Conservation (phyloP, 2,329 filamentous ascomycete species). For the Aspergillus tamarii region DNA sequence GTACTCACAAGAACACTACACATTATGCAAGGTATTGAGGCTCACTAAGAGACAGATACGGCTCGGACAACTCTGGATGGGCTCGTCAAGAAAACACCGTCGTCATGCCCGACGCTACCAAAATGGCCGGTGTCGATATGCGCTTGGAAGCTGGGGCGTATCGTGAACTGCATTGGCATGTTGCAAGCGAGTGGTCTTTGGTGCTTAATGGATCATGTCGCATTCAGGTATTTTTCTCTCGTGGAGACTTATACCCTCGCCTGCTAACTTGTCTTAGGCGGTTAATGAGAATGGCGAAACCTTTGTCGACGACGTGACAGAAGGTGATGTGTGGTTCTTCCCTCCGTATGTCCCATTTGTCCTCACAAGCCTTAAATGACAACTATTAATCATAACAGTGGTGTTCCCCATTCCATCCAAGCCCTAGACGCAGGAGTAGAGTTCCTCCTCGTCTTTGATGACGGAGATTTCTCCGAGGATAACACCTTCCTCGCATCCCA, state of each 20-base stretch:
- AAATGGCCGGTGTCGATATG: slow-evolving; percentile 65
- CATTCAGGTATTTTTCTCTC: slow-evolving; percentile 31
- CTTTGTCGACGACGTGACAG: slow-evolving; percentile 75
- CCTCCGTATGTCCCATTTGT: slow-evolving; percentile 52
- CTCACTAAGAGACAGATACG: slow-evolving; percentile 33
- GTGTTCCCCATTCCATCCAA: slow-evolving; percentile 76
- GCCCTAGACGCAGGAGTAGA: slow-evolving; percentile 70
- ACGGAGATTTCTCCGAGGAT: slow-evolving; percentile 65
- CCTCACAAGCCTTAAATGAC: neutral
- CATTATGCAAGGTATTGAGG: neutral
- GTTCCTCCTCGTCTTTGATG: slow-evolving; percentile 66
- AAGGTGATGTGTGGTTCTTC: slow-evolving; percentile 82
- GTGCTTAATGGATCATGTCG: slow-evolving; percentile 44
- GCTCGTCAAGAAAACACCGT: slow-evolving; percentile 57
- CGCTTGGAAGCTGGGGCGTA: slow-evolving; percentile 60
- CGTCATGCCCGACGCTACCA: slow-evolving; percentile 54
- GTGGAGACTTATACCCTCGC: neutral
- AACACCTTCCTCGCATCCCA: slow-evolving; percentile 75
- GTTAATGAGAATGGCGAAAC: slow-evolving; percentile 65
- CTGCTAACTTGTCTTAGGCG: slow-evolving; percentile 24
- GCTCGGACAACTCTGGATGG: slow-evolving; percentile 55
- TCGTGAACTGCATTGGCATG: slow-evolving; percentile 63
- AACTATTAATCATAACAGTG: slow-evolving; percentile 36
- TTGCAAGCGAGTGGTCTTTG: slow-evolving; percentile 43
- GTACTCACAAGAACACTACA: slow-evolving; percentile 16